Base-by-base conservation (phyloP, 2,329 filamentous ascomycete genomes). In the Fusarium sp. region DNA sequence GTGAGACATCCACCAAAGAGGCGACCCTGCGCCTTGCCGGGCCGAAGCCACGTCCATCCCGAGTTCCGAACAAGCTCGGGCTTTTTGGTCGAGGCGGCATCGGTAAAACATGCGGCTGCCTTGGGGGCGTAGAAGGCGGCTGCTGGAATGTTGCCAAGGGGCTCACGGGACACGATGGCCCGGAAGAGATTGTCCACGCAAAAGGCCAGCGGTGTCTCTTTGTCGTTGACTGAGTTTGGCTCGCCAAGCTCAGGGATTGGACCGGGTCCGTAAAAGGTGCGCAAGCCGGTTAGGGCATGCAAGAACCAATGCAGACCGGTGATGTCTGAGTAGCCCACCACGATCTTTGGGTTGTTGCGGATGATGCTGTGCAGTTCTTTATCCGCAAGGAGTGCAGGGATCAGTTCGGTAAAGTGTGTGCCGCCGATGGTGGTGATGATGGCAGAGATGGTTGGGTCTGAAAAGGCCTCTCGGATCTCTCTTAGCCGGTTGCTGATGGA, bases 221-320 rank as follows among this genome's bases (percentile, higher is more conserved):
- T 76, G 16, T 80, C 74, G 3, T 76, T 70, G 7, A 67, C 39
- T 0, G 78, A 69, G 11, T 61, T 71, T 1, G 73, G 57, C 35
- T 81, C 82, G 33, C 83, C 83, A 0, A 86, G 82, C 68, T 86
- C 84, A 2, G 83, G 77, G 56, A 85, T 80, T 2, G 81, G 76
- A 5, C 82, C 79, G 3, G 85, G 85, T 0, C 85, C 85, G 74
- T 86, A 86, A 62, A 86, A 86, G 6, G 84, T 85, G 45, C 84
- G 82, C 39, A 86, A 76, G 0, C 85, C 84, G 0, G 82, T 78
- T 13, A 78, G 29, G 1, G 80, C 80, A 68, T 83, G 69, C 37
- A 86, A 74, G 58, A 83, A 82, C 84, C 85, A 86, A 75, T 86
- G 84, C 39, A 86, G 65, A 35, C 81, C 80, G 1, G 83, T 84